phyloP scores from a whole-genome alignment of 768 basidiomycete species.

The Crepidotus variabilis region DNA sequence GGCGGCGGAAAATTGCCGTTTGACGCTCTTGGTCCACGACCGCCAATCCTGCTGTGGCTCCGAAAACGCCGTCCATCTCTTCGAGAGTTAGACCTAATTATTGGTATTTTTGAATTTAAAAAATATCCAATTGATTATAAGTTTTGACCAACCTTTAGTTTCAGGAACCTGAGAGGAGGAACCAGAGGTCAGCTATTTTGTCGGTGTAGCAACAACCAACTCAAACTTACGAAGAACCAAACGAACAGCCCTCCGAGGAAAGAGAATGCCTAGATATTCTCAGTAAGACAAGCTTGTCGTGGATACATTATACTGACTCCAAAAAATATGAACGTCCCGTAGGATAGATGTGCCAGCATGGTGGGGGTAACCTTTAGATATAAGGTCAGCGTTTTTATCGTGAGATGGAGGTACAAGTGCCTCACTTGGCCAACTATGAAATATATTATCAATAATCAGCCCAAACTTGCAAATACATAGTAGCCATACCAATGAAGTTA shows the following conservation, averaged over 20 bases:
- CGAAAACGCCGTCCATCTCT: slow-evolving; percentile 80
- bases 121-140: not conserved
- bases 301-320: slow-evolving; percentile 38
- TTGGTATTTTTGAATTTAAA: not conserved
- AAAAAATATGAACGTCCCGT: slow-evolving; percentile 77
- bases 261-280: slow-evolving; percentile 46
- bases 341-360: slow-evolving; percentile 62
- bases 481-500: slow-evolving; percentile 60
- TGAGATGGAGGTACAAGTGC: not conserved
- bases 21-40: slow-evolving; percentile 50
- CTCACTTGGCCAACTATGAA: slow-evolving; percentile 45
- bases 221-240: slow-evolving; percentile 57
- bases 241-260: slow-evolving; percentile 67
- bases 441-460: not conserved
- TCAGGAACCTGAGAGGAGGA: slow-evolving; percentile 51
- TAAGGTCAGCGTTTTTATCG: slow-evolving; percentile 2
- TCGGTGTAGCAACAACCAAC: not conserved
- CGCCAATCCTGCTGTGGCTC: slow-evolving; percentile 48
- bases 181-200: slow-evolving; percentile 1
- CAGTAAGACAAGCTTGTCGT: not conserved
- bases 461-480: not conserved
- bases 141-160: slow-evolving; percentile 52
- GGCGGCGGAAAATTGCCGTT: slow-evolving; percentile 51
- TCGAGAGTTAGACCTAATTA: slow-evolving; percentile 60
- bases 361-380: slow-evolving; percentile 54